These are phyloP conservation scores for Yamadazyma atlantica DNA, from an alignment of 1,139 yeast species.

Conservation along the genomic window DNA sequence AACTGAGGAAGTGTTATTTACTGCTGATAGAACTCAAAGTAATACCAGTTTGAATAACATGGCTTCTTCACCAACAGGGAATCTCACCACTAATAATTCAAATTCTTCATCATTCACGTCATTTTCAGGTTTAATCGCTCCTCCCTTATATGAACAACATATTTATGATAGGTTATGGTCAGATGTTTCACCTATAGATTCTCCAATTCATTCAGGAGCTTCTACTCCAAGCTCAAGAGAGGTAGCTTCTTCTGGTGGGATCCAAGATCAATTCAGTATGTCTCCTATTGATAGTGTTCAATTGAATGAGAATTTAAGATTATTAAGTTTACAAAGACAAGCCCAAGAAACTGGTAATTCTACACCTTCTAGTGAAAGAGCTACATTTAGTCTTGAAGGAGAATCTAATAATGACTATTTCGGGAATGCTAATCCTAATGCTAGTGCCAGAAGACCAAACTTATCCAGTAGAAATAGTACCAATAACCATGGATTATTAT, in stretches of 20 bases:
- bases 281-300: conserved; percentile 43
- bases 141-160: conserved; percentile 85
- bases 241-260: conserved; percentile 14
- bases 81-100: conserved; percentile 18
- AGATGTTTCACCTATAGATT: conserved; percentile 59
- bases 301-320: conserved; percentile 54
- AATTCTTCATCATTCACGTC: conserved; percentile 32
- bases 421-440: not conserved
- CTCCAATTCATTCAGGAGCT: conserved; percentile 56
- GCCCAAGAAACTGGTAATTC: conserved; percentile 23
- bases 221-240: conserved; percentile 40
- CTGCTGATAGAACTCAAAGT: conserved; percentile 27
- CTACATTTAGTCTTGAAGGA: conserved; percentile 46
- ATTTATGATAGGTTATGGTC: conserved; percentile 84
- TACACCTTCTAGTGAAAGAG: conserved; percentile 22
- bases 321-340: conserved; percentile 52
- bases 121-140: conserved; percentile 63
- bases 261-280: conserved; percentile 38
- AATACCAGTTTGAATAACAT: conserved; percentile 30
- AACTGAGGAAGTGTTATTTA: conserved; percentile 30
- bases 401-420: conserved; percentile 24
- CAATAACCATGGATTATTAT: conserved; percentile 14
- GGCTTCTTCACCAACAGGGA: conserved; percentile 14
- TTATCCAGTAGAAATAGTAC: conserved; percentile 10
- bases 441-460: conserved; percentile 9